Evolutionary conservation across 1,284 basidiomycete genomes (phyloP).

Genomic region (Sporisorium iseilematis-ciliati): DNA sequence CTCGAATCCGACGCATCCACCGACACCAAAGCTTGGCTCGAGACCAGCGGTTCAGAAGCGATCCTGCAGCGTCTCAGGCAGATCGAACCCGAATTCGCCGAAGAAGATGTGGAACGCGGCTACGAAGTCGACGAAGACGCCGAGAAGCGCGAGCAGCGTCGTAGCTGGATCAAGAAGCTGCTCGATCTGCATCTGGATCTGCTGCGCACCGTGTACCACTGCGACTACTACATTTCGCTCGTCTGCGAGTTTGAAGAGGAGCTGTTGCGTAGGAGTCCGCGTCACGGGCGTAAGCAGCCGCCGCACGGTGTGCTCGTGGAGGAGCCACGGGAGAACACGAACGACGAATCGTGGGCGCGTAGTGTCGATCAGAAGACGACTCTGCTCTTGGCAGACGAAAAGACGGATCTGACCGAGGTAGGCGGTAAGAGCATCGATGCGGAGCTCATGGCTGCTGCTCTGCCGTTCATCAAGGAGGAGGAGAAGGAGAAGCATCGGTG

Average conservation of each 20-base stretch:
- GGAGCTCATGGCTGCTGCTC: conserved; percentile 46
- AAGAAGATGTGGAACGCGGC: conserved; percentile 39
- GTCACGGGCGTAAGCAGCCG: conserved; percentile 55
- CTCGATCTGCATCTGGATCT: conserved; percentile 64
- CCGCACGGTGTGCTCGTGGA: conserved; percentile 32
- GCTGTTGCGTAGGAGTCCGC: conserved; percentile 55
- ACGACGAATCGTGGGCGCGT: conserved; percentile 58
- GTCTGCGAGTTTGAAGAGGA: conserved; percentile 66
- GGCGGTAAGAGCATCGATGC: conserved; percentile 51
- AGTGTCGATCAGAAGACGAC: conserved; percentile 57
- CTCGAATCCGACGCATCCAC: conserved; percentile 14
- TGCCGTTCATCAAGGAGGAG: conserved; percentile 55
- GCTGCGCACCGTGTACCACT: conserved; percentile 63
- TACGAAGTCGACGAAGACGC: conserved; percentile 37
- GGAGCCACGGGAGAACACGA: conserved; percentile 39
- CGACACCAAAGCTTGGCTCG: conserved; percentile 35
- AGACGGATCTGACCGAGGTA: conserved; percentile 42
- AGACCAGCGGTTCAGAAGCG: conserved; percentile 38
- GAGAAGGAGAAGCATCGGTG: conserved; percentile 64
- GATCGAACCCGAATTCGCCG: conserved; percentile 27
- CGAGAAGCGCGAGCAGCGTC: conserved; percentile 36
- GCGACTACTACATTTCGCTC: conserved; percentile 65
- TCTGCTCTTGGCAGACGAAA: conserved; percentile 45
- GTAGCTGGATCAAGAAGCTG: conserved; percentile 53
- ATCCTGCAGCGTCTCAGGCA: conserved; percentile 37